Evolutionary conservation across 1,284 basidiomycete species (phyloP).

Genomic region (Pholiota adiposa): DNA sequence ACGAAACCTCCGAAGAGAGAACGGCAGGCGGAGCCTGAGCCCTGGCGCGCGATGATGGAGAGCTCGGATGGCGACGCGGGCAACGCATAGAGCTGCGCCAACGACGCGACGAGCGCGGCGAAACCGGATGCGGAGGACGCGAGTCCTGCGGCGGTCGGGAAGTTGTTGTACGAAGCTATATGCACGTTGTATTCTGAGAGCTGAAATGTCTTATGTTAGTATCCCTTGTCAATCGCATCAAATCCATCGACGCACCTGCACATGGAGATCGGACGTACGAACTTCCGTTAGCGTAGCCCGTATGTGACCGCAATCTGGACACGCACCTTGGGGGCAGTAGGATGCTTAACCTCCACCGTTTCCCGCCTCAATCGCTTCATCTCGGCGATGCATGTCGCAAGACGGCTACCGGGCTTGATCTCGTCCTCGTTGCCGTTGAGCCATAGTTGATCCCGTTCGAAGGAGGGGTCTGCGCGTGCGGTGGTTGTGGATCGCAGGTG

Average conservation of each 20-base stretch:
- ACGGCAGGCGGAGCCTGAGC: slow-evolving; percentile 96
- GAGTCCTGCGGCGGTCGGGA: slow-evolving; percentile 97
- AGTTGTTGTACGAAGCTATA: slow-evolving; percentile 97
- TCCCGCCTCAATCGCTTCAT: slow-evolving; percentile 79
- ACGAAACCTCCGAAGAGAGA: slow-evolving; percentile 98
- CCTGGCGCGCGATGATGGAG: slow-evolving; percentile 94
- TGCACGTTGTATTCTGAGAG: slow-evolving; percentile 78
- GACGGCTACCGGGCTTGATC: slow-evolving; percentile 82
- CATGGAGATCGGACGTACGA: background rate
- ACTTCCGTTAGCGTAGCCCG: background rate
- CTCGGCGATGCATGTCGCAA: slow-evolving; percentile 88
- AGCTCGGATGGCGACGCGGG: slow-evolving; percentile 71
- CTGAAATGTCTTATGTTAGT: slow-evolving; percentile 39
- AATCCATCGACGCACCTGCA: background rate
- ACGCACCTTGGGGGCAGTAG: slow-evolving; percentile 68
- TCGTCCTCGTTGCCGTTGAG: slow-evolving; percentile 91
- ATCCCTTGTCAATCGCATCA: background rate
- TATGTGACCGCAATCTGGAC: slow-evolving; percentile 1
- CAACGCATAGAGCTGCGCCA: slow-evolving; percentile 87
- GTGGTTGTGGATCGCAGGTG: slow-evolving; percentile 95
- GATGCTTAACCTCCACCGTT: slow-evolving; percentile 72
- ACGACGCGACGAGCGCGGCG: slow-evolving; percentile 91
- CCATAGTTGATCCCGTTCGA: slow-evolving; percentile 86
- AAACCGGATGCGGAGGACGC: slow-evolving; percentile 98
- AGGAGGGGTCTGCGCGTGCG: slow-evolving; percentile 82